Percentiles rank a stretch among this genome's conserved stretches.
Conservation (phyloP, 208 protist species). For the Leishmania amazonensis region DNA sequence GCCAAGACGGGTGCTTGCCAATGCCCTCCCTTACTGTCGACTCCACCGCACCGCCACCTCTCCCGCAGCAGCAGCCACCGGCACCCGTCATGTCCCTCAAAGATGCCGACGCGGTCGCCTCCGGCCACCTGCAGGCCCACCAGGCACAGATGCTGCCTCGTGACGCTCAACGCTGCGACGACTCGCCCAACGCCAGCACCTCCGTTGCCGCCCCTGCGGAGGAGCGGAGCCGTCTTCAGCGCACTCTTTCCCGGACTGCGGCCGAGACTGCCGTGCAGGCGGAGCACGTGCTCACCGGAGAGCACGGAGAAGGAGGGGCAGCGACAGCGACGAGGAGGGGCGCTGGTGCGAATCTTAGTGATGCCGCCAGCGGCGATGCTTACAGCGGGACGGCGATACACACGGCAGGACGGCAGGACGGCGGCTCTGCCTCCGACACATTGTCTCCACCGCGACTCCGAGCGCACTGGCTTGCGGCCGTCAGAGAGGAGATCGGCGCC, state of each 20-base stretch:
- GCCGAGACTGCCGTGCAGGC: conserved; percentile 3
- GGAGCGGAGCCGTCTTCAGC: conserved; percentile 11
- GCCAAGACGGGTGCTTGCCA: not conserved
- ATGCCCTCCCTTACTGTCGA: not conserved
- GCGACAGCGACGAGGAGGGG: not conserved
- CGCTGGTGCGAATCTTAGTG: not conserved
- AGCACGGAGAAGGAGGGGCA: not conserved
- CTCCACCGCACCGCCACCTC: not conserved
- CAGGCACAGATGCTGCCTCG: not conserved
- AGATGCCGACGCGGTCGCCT: conserved; percentile 20
- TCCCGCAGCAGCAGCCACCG: not conserved
- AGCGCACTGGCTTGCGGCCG: conserved; percentile 12
- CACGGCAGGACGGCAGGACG: too few relatives aligned
- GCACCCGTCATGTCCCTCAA: conserved; percentile 17
- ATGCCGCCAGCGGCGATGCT: not conserved
- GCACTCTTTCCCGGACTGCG: not conserved
- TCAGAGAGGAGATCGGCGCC: conserved; percentile 7
- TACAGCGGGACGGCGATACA: too few relatives aligned
- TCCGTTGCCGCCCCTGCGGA: conserved; percentile 1
- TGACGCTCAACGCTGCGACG: not conserved
- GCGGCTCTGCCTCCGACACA: not conserved
- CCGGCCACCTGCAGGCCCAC: conserved; percentile 23
- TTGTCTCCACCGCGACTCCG: conserved; percentile 11
- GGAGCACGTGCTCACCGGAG: conserved; percentile 10
- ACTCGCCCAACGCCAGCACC: not conserved